Percentiles rank a stretch among this genome's conserved stretches.
Evolutionary conservation across 2,329 filamentous ascomycete species (phyloP).

Genomic region (Diaporthe vexans): DNA sequence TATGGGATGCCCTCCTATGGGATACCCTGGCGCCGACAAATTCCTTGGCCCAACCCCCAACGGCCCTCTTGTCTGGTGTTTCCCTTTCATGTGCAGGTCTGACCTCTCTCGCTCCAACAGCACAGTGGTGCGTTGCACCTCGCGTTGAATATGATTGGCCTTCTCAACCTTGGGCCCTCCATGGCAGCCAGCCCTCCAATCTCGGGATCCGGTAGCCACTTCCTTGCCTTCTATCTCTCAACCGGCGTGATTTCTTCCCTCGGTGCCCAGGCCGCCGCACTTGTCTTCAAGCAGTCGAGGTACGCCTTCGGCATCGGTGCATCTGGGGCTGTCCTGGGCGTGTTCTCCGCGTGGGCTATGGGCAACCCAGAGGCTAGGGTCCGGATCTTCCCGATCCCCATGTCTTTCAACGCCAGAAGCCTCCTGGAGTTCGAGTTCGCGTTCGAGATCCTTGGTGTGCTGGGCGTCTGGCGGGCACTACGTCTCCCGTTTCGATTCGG

Average conservation of each 20-base stretch:
- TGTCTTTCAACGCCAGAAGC: constrained; percentile 43
- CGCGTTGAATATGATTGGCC: constrained; percentile 49
- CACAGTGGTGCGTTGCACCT: constrained; percentile 48
- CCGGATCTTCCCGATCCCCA: constrained; percentile 44
- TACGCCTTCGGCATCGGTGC: constrained; percentile 44
- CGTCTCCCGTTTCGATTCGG: constrained; percentile 38
- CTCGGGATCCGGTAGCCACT: constrained; percentile 44
- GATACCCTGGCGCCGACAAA: no score
- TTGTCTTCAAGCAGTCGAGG: constrained; percentile 40
- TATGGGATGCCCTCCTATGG: background rate
- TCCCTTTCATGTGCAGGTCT: background rate
- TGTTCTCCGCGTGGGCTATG: constrained; percentile 45
- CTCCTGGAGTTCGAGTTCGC: constrained; percentile 40
- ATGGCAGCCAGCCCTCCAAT: constrained; percentile 45
- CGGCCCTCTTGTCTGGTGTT: no score
- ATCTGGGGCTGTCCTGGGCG: constrained; percentile 46
- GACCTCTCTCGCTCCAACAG: background rate
- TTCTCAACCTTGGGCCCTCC: constrained; percentile 46
- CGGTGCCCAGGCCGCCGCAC: constrained; percentile 43
- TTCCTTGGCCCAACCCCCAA: no score
- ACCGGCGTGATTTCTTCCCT: constrained; percentile 44
- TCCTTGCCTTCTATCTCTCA: constrained; percentile 47
- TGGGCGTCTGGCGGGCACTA: constrained; percentile 44
- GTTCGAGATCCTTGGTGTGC: constrained; percentile 46
- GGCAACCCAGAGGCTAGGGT: constrained; percentile 42